These are phyloP conservation scores for Musa schizocarpa DNA, from an alignment of 176 grass and related monocot species.

Conservation along the genomic window DNA sequence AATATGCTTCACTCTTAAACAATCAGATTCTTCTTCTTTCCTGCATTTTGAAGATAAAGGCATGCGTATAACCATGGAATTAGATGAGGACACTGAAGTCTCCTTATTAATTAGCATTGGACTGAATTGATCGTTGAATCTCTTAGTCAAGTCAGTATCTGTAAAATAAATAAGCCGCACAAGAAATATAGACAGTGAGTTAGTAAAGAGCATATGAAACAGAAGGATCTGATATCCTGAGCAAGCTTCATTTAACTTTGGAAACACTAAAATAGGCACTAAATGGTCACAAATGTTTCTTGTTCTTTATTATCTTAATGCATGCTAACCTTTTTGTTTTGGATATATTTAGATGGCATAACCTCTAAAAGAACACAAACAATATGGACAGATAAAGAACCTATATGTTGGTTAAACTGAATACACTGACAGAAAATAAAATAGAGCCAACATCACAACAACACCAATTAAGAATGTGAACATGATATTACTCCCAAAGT, in stretches of 20 bases:
- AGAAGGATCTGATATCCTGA: background rate
- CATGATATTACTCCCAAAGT: background rate
- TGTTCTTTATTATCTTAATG: too few relatives aligned
- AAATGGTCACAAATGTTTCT: background rate
- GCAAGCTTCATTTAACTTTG: background rate
- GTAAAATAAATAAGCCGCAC: slow-evolving; percentile 30
- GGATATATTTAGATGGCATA: background rate
- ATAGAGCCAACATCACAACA: background rate
- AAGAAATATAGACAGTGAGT: background rate
- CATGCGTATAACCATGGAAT: slow-evolving; percentile 86
- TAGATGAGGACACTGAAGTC: slow-evolving; percentile 58
- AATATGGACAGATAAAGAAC: background rate
- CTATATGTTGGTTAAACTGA: background rate
- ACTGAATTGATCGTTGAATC: slow-evolving; percentile 84
- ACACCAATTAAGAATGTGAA: background rate
- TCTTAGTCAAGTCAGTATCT: slow-evolving; percentile 88
- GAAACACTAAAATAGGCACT: background rate
- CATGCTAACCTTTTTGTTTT: background rate
- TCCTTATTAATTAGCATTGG: slow-evolving; percentile 78
- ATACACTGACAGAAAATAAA: background rate
- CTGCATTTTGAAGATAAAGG: slow-evolving; percentile 84
- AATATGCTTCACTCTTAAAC: slow-evolving; percentile 69
- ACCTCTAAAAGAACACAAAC: background rate
- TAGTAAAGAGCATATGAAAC: background rate
- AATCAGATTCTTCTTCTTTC: slow-evolving; percentile 66